These are phyloP conservation scores for Monilinia fructicola DNA, from an alignment of 2,329 filamentous ascomycete species.

Conservation along the genomic window DNA sequence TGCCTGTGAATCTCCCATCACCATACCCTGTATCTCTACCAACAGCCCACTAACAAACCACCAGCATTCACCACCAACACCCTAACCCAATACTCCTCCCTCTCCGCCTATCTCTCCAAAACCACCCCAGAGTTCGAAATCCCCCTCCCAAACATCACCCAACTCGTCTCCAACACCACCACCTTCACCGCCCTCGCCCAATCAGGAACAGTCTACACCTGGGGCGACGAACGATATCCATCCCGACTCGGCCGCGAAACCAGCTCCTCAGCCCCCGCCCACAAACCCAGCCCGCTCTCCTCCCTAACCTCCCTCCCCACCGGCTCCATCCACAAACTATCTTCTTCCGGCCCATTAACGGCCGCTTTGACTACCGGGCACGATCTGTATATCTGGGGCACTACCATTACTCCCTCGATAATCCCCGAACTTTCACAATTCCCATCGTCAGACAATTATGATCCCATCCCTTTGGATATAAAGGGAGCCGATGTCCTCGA, in stretches of 20 bases:
- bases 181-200: slow-evolving; percentile 43
- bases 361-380: slow-evolving; percentile 58
- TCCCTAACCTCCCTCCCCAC: slow-evolving; percentile 53
- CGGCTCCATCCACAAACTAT: slow-evolving; percentile 54
- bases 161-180: slow-evolving; percentile 42
- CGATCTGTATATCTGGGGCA: slow-evolving; percentile 63
- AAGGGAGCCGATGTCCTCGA: slow-evolving; percentile 54
- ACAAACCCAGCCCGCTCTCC: slow-evolving; percentile 47
- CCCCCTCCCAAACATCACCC: slow-evolving; percentile 24
- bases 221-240: slow-evolving; percentile 59
- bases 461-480: slow-evolving; percentile 39
- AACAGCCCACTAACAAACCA: neutral
- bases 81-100: slow-evolving; percentile 29
- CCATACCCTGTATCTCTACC: neutral
- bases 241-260: slow-evolving; percentile 56
- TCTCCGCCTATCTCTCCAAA: slow-evolving; percentile 25
- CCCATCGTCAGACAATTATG: slow-evolving; percentile 4
- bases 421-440: slow-evolving; percentile 25
- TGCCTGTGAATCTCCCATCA: slow-evolving; percentile 18
- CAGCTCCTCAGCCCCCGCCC: slow-evolving; percentile 45
- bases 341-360: slow-evolving; percentile 53
- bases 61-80: slow-evolving; percentile 14
- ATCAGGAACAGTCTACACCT: slow-evolving; percentile 44
- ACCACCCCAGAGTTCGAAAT: slow-evolving; percentile 14
- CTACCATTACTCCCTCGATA: slow-evolving; percentile 30